phyloP scores from a whole-genome alignment of 495 filamentous ascomycete genomes.

The Aspergillus nidulans region DNA sequence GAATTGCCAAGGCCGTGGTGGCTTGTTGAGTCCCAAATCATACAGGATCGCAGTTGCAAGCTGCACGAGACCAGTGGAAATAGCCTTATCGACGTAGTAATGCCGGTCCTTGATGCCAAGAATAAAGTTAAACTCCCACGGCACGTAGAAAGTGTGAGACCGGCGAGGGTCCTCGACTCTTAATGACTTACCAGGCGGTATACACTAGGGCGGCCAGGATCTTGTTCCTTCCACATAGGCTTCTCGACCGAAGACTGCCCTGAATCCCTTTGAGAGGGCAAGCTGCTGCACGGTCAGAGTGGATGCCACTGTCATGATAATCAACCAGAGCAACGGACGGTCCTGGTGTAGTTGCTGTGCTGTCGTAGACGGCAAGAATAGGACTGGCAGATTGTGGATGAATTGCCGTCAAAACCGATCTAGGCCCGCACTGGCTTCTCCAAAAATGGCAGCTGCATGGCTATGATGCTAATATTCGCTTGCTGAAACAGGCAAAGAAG shows the following conservation, averaged over 20 bases:
- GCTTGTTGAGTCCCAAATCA: slow-evolving; percentile 8
- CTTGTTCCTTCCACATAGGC: slow-evolving; percentile 1
- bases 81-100: not conserved
- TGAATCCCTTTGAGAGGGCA: not conserved
- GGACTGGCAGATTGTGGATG: not conserved
- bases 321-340: slow-evolving; percentile 7
- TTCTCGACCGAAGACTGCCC: not conserved
- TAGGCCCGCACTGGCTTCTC: not conserved
- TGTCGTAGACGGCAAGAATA: not conserved
- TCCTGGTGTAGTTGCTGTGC: slow-evolving; percentile 1
- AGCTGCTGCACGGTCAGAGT: not conserved
- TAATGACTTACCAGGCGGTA: not conserved
- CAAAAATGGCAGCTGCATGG: too few relatives aligned
- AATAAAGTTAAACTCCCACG: not conserved
- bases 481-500: too few relatives aligned
- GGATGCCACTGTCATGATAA: slow-evolving; percentile 5
- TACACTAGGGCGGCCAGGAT: slow-evolving; percentile 1
- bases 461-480: too few relatives aligned
- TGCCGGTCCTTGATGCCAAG: not conserved
- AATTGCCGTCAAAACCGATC: not conserved
- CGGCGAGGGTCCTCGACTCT: too few relatives aligned
- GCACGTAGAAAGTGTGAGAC: too few relatives aligned
- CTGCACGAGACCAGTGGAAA: not conserved
- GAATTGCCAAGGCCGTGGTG: too few relatives aligned
- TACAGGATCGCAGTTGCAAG: slow-evolving; percentile 5